Evolutionary conservation across 1,284 basidiomycete species (phyloP), one percentile per base, ranked within the genome.

Genomic region (Trametes versicolor): DNA sequence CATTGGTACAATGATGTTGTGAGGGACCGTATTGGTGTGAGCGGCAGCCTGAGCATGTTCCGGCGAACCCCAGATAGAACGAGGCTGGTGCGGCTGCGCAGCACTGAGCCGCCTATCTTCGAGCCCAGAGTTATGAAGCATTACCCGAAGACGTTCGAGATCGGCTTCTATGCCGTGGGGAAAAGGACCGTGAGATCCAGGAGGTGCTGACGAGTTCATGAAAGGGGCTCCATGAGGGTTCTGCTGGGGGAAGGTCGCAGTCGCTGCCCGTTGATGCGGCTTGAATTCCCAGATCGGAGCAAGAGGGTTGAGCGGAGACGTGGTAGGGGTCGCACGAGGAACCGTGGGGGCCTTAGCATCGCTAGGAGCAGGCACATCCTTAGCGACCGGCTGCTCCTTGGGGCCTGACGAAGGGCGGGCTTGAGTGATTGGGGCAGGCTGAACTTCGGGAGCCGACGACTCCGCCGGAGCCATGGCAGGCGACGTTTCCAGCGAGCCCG

Each of bases 91-190:
- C 13, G 13, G 2, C 8, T 43, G 17, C 13, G 21, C 23, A 9
- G 4, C 19, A 19, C 36, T 43, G 10, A 25, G 27, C 37, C 51
- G 45, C 34, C 32, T 39, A 27, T 63, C 56, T 25, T 59, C 59
- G 7, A 67, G 49, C 4, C 62, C 66, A 21, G 55, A 67, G 3
- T 62, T 49, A 48, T 47, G 62, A 10, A 67, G 62, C 66, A 67
- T 64, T 2, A n/a, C 41, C 4, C 66, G 59, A 9, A 67, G 52
- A 29, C 54, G 58, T 29, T 62, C 47, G 2, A 67, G 34, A 25
- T 67, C 60, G 17, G 56, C 39, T 15, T 62, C 58, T 12, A 53
- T 8, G 19, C 41, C 53, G 29, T 50, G 17, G 27, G 36, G 45
- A 17, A 32, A 50, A 52, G 9, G 52, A n/a, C 1, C 39, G n/a